A percentile compares a stretch with the other conserved stretches of the same genome.
Conservation (phyloP, 2,329 filamentous ascomycete genomes). For the Cytospora schulzeri region DNA sequence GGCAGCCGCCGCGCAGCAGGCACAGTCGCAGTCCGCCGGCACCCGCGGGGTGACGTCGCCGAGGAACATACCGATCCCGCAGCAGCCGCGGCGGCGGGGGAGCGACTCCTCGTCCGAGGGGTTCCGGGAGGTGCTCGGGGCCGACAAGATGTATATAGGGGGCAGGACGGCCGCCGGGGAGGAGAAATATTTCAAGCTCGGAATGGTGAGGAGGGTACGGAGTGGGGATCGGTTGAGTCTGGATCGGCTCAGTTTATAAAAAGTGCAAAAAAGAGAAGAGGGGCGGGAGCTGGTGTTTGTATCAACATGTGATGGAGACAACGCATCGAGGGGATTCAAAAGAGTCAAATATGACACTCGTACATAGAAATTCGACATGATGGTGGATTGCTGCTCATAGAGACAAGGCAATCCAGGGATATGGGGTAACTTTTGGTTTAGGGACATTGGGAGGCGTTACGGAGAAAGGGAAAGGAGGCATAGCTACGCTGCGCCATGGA, state of each 20-base stretch:
- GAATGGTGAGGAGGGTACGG: constrained; percentile 70
- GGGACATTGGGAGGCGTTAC: background rate
- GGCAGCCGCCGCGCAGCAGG: constrained; percentile 33
- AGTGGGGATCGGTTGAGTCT: constrained; percentile 76
- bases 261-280: background rate
- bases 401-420: background rate
- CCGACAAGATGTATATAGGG: constrained; percentile 82
- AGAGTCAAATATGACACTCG: background rate
- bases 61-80: constrained; percentile 44
- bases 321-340: background rate
- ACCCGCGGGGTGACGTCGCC: constrained; percentile 19
- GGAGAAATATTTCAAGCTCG: constrained; percentile 79
- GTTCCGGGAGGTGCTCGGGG: constrained; percentile 70
- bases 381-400: background rate
- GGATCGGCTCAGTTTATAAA: constrained; percentile 71
- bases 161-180: constrained; percentile 76
- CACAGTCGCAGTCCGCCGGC: constrained; percentile 20
- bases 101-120: constrained; percentile 77
- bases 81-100: constrained; percentile 56
- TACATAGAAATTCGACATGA: background rate
- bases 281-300: too few species aligned
- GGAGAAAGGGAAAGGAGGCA: background rate
- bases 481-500: constrained; percentile 2
- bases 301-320: background rate
- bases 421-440: background rate